Conservation (phyloP, 352 stramenopile species). For the Phytophthora rubi region DNA sequence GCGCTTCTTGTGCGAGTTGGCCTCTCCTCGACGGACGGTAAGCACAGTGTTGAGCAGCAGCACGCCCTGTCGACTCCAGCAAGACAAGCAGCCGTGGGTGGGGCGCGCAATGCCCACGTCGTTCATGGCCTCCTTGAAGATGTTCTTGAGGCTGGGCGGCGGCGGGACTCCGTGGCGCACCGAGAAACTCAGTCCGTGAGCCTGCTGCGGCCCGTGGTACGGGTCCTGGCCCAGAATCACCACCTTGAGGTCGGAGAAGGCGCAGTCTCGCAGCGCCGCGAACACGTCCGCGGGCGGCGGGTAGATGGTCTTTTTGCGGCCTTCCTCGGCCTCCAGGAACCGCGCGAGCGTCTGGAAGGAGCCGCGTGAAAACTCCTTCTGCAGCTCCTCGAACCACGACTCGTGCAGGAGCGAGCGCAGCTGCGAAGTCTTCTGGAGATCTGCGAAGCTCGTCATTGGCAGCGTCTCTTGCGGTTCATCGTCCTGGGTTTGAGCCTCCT, state of each 20-base stretch:
- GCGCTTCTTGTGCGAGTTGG: conserved; percentile 96
- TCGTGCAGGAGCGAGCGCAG: conserved; percentile 55
- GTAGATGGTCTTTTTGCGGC: conserved; percentile 84
- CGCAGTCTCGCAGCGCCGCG: conserved; percentile 88
- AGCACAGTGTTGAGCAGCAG: conserved; percentile 98
- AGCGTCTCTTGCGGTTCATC: conserved; percentile 10
- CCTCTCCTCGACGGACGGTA: conserved; percentile 92
- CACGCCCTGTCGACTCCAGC: conserved; percentile 96
- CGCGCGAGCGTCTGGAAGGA: conserved; percentile 55
- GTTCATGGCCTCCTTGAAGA: conserved; percentile 95
- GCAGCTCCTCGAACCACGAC: conserved; percentile 65
- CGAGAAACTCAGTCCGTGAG: conserved; percentile 90
- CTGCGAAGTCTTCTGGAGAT: conserved; percentile 33
- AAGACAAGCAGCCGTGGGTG: conserved; percentile 91
- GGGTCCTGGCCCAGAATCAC: conserved; percentile 95
- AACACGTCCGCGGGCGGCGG: conserved; percentile 89
- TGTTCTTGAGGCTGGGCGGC: conserved; percentile 97
- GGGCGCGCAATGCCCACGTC: conserved; percentile 83
- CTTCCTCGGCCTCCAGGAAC: conserved; percentile 63
- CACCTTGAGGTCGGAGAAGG: conserved; percentile 89
- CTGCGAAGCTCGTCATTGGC: conserved; percentile 37
- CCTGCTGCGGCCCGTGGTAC: conserved; percentile 88
- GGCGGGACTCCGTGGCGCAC: conserved; percentile 89
- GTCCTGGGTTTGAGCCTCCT: neutral
- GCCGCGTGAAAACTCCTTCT: conserved; percentile 52